Percentiles rank a stretch among this genome's conserved stretches.
These are phyloP conservation scores for Venturia aucupariae DNA, from an alignment of 2,329 filamentous ascomycete species.

Conservation along the genomic window DNA sequence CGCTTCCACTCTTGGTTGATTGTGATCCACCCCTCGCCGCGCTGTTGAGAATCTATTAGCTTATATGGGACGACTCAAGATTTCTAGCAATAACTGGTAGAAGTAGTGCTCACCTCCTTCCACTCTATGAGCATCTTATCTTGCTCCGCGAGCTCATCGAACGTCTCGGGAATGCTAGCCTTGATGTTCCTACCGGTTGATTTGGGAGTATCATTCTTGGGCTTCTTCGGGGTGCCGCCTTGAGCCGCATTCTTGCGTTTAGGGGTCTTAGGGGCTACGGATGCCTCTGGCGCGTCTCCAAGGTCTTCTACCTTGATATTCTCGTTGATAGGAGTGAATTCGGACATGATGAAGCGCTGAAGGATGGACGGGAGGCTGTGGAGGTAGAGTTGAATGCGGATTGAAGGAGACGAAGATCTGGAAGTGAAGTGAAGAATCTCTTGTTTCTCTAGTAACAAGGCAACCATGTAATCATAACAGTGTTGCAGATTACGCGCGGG, in stretches of 20 bases:
- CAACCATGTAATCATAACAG: neutral
- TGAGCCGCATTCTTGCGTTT: slow-evolving; percentile 1
- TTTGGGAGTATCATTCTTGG: neutral
- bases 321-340: neutral
- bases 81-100: neutral
- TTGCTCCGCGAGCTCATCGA: slow-evolving; percentile 14
- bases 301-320: neutral
- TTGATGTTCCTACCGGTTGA: neutral
- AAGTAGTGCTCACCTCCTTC: slow-evolving; percentile 13
- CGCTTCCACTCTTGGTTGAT: slow-evolving; percentile 16
- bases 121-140: slow-evolving; percentile 16
- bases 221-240: neutral
- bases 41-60: neutral
- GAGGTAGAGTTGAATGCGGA: too few species aligned
- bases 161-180: slow-evolving; percentile 10
- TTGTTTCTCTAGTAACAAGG: neutral
- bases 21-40: slow-evolving; percentile 17
- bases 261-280: neutral
- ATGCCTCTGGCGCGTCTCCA: neutral
- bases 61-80: neutral
- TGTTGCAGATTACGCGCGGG: neutral
- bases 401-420: neutral
- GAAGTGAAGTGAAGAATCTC: neutral
- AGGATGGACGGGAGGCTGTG: neutral
- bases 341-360: neutral